Base-by-base conservation (phyloP, 768 basidiomycete genomes). In the Amanita phalloides region DNA sequence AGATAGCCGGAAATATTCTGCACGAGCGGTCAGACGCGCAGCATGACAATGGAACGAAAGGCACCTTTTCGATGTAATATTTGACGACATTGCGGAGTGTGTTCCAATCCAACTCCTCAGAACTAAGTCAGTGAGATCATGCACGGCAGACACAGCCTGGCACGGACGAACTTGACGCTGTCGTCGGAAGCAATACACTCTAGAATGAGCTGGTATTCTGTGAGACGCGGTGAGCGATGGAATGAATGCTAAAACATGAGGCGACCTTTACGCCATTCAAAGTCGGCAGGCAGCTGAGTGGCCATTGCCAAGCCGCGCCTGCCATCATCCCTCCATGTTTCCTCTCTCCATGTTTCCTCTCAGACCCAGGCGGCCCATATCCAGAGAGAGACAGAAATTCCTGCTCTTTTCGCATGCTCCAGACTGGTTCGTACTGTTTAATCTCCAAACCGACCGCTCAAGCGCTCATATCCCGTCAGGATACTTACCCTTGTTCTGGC, bases 1-100 rank as follows among this genome's bases (percentile, higher is more conserved):
- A 79, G 66, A 65, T 77, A 81, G 9, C 71, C 55, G 21, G 65
- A 64, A 37, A 76, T 71, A 55, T 81, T 84, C 79, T 82, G 59
- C 28, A 44, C 9, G 21, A 30, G 28, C 26, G 20, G 37, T 49
- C 23, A 39, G 48, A 25, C 35, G 21, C 36, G 23, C 23, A 33
- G 17, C 50, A 14, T 42, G 48, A 32, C 35, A 23, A 42, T 47
- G 28, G 44, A 32, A 43, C 20, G 1, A 38, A 46, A 56, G 39
- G 49, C 57, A 89, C 89, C 71, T 87, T 69, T 59, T 75, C 67
- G 9, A 90, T 70, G 64, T 81, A 88, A 62, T 74, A 63, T 63
- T 89, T 90, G 63, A 92, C 79, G 50, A 80, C 77, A 60, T 83
- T 75, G 36, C 86, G 78, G 41, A 92, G 71, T 37, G 72, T 65